Evolutionary conservation across 768 basidiomycete species (phyloP), one percentile per base, ranked within the genome.

Genomic region (Lenzites betulinus): DNA sequence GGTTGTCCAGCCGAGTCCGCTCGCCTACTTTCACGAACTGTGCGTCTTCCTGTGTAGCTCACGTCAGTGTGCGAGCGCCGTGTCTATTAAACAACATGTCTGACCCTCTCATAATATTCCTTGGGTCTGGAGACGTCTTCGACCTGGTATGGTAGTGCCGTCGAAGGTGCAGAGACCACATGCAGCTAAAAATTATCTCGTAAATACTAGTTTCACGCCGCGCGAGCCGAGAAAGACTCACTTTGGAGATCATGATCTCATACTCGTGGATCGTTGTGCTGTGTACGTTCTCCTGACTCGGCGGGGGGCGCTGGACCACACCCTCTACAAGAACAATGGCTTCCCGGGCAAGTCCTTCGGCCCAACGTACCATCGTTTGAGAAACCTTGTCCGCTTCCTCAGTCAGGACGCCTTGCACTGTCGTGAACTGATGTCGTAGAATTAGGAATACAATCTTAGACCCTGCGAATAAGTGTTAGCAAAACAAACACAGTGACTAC

Each of bases 311-410:
- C 71, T 87, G 83, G 35, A 95, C 88, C 47, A 79, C 69, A 36
- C 94, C 95, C 73, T 94, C 88, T 7, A 97, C 89, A 25, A 95
- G 83, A 2, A 98, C 89, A 68, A 99, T 93, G 54, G 88, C 89
- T 76, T 99, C 97, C 63, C 84, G 82, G 16, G 87, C 78, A 54
- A 98, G 76, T 26, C 83, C 73, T 33, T 87, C 86, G n/a, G 88
- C 84, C 90, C 91, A 98, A 74, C 93, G 96, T 38, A 95, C 84
- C 97, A 99, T 99, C 70, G 93, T 93, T 75, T 93, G 95, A 46
- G 93, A 95, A 20, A 98, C 81, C 64, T 81, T 84, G 41, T 85
- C 88, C 15, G 84, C 79, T 26, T 88, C 77, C 23, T 90, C 84
- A 46, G 80, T 75, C 60, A 96, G 77, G 43, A 98, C 77, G 47